phyloP scores from a whole-genome alignment of 441 rosid genomes.

The Corymbia calophylla region DNA sequence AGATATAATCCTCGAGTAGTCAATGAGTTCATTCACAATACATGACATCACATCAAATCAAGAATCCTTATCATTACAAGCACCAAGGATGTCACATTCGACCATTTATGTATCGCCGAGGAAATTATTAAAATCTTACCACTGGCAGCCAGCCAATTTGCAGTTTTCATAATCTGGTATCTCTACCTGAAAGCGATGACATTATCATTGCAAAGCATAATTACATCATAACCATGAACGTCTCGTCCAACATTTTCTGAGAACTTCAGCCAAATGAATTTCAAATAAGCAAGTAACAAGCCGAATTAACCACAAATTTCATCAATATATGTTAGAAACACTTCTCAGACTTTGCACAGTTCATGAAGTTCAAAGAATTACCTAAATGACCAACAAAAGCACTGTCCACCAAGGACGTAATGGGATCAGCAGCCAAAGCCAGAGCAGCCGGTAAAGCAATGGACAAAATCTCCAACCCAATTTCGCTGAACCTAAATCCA shows the following conservation, averaged over 20 bases:
- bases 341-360: background rate
- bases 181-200: background rate
- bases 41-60: background rate
- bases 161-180: background rate
- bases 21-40: background rate
- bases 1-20: background rate
- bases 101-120: background rate
- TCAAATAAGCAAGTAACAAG: background rate
- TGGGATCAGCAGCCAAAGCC: slow-evolving; percentile 96
- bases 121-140: background rate
- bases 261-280: background rate
- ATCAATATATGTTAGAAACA: background rate
- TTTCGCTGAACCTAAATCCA: slow-evolving; percentile 41
- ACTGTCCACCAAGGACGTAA: slow-evolving; percentile 74
- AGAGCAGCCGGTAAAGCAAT: slow-evolving; percentile 91
- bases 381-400: slow-evolving; percentile 90
- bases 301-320: background rate
- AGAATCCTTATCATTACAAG: background rate
- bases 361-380: slow-evolving; percentile 2
- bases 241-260: background rate
- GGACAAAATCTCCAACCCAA: slow-evolving; percentile 64
- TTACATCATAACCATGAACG: background rate
- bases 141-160: background rate
- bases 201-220: background rate
- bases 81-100: background rate